Evolutionary conservation across 23 red algal species (phyloP).

Genomic region (Gracilaria domingensis): DNA sequence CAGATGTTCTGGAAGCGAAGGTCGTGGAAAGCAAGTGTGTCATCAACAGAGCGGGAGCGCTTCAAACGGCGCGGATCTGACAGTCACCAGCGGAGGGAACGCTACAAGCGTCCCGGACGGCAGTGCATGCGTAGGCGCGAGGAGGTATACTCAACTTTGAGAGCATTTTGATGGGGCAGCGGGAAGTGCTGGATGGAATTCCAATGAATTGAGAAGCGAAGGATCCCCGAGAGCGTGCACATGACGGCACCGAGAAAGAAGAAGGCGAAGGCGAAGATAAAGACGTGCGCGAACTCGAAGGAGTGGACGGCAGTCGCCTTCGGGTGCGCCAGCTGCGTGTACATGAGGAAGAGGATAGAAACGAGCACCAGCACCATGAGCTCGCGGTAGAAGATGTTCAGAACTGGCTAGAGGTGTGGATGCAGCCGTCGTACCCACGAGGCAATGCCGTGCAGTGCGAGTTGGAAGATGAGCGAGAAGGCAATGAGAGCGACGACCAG

Average conservation of each 20-base stretch:
- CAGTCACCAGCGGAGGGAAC: not conserved
- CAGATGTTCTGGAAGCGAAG: slow-evolving; percentile 56
- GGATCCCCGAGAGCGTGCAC: slow-evolving; percentile 19
- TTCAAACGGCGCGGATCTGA: too few species aligned
- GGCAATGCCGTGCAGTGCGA: slow-evolving; percentile 48
- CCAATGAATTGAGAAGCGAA: slow-evolving; percentile 48
- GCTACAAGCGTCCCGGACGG: slow-evolving; percentile 35
- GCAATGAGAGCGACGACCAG: too few species aligned
- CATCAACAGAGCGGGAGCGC: not conserved
- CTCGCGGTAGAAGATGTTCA: too few species aligned
- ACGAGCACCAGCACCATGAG: too few species aligned
- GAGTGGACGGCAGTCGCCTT: slow-evolving; percentile 30
- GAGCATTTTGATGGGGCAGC: slow-evolving; percentile 26
- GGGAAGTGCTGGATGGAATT: slow-evolving; percentile 54
- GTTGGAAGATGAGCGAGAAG: slow-evolving; percentile 49
- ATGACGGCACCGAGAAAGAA: slow-evolving; percentile 61
- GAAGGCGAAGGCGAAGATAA: slow-evolving; percentile 78
- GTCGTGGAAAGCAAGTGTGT: not conserved
- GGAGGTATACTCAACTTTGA: slow-evolving; percentile 68
- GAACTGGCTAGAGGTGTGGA: slow-evolving; percentile 24
- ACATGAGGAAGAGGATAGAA: too few species aligned
- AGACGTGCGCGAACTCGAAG: slow-evolving; percentile 81
- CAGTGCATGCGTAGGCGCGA: slow-evolving; percentile 15
- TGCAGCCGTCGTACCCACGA: slow-evolving; percentile 46
- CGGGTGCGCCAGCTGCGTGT: slow-evolving; percentile 34